These are phyloP conservation scores for Escovopsis sp. DNA, from an alignment of 2,329 filamentous ascomycete species.

Conservation along the genomic window DNA sequence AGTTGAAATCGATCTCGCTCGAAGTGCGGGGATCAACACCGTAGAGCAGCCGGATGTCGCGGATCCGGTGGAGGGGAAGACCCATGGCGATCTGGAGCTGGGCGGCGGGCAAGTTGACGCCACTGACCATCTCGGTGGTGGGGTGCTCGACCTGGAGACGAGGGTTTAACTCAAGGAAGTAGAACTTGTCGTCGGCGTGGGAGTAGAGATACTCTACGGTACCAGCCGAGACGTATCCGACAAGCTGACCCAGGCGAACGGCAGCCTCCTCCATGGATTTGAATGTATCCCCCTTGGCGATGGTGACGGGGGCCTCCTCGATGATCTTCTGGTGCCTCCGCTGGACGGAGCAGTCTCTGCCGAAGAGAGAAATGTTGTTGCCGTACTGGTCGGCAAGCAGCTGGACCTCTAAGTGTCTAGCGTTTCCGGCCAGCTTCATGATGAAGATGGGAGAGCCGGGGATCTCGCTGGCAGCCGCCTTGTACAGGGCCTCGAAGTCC, in stretches of 20 bases:
- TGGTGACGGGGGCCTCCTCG: constrained; percentile 94
- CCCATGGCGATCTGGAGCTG: constrained; percentile 99
- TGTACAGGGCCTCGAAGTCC: constrained; percentile 75
- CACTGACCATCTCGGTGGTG: constrained; percentile 97
- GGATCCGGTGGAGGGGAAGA: constrained; percentile 84
- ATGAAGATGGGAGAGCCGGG: constrained; percentile 99
- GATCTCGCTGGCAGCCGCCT: constrained; percentile 91
- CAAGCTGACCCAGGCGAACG: constrained; percentile 80
- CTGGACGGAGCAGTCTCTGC: constrained; percentile 96
- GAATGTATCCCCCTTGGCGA: constrained; percentile 81
- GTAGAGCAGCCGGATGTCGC: constrained; percentile 91
- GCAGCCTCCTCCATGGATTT: constrained; percentile 93
- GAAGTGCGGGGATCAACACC: constrained; percentile 80
- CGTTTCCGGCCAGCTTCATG: constrained; percentile 97
- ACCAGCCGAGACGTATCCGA: constrained; percentile 96
- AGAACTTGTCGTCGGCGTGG: constrained; percentile 95
- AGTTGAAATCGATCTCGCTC: constrained; percentile 90
- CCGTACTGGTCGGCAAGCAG: constrained; percentile 96
- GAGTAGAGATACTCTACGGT: constrained; percentile 99
- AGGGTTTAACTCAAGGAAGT: constrained; percentile 96
- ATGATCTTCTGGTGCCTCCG: constrained; percentile 99
- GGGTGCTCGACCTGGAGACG: constrained; percentile 99
- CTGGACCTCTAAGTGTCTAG: constrained; percentile 93
- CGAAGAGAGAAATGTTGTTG: constrained; percentile 98
- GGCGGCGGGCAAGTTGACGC: constrained; percentile 90